These are phyloP conservation scores for Chlamydomonas sp. DNA, from an alignment of 139 green algal species.

Conservation along the genomic window DNA sequence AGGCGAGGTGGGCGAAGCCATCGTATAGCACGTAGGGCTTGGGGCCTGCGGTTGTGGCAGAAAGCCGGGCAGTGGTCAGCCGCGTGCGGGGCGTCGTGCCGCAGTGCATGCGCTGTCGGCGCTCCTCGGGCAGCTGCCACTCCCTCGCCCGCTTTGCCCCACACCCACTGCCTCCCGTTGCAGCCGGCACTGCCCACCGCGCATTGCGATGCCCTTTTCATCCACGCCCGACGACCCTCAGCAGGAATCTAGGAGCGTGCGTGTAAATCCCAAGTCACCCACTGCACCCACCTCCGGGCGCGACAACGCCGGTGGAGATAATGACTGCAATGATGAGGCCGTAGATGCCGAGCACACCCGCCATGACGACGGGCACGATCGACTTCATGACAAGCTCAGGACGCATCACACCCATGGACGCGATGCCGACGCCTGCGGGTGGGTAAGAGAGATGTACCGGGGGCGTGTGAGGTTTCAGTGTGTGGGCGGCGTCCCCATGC, in stretches of 20 bases:
- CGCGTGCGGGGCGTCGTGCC: too few relatives aligned
- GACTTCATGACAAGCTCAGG: constrained; percentile 99
- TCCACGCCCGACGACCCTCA: too few relatives aligned
- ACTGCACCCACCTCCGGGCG: constrained; percentile 5
- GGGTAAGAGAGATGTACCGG: too few relatives aligned
- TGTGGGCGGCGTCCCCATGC: too few relatives aligned
- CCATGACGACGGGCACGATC: constrained; percentile 98
- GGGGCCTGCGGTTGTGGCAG: constrained; percentile 17
- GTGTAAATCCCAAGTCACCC: neutral
- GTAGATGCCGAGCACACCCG: constrained; percentile 99
- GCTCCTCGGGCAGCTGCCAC: too few relatives aligned
- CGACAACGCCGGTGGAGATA: constrained; percentile 79
- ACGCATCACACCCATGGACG: constrained; percentile 98
- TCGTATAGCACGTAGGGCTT: constrained; percentile 94
- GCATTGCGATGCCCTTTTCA: too few relatives aligned
- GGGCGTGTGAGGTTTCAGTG: too few relatives aligned
- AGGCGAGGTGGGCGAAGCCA: constrained; percentile 94
- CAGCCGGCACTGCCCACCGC: too few relatives aligned
- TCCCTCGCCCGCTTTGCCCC: too few relatives aligned
- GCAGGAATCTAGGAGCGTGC: neutral
- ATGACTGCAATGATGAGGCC: constrained; percentile 99
- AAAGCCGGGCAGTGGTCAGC: too few relatives aligned
- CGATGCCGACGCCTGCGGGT: constrained; percentile 85
- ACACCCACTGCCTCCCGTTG: too few relatives aligned
- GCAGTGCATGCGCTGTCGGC: too few relatives aligned